Percentiles rank a stretch among this genome's conserved stretches.
These are phyloP conservation scores for Kodamaea suecica DNA, from an alignment of 1,139 yeast genomes.

Conservation along the genomic window DNA sequence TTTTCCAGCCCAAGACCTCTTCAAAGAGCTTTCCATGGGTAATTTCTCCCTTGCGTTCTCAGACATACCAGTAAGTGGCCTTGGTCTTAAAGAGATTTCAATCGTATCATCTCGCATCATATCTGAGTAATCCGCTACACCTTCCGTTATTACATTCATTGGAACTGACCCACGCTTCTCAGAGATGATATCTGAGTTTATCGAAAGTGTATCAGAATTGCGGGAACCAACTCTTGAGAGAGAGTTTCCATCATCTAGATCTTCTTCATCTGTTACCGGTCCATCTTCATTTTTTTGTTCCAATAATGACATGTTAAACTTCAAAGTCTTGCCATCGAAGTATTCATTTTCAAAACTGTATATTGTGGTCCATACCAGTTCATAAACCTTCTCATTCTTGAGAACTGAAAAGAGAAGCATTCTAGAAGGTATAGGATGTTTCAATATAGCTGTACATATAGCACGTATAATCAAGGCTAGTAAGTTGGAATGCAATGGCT, in stretches of 20 bases:
- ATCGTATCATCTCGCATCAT: constrained; percentile 24
- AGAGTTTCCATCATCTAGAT: constrained; percentile 7
- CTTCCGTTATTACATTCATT: constrained; percentile 3
- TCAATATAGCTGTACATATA: constrained; percentile 48
- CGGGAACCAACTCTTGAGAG: constrained; percentile 3
- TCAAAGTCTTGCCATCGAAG: constrained; percentile 22
- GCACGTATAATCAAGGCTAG: constrained; percentile 58
- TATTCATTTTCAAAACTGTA: constrained; percentile 28
- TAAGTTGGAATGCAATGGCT: constrained; percentile 51
- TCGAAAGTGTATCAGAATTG: constrained; percentile 1
- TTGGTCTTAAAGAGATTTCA: not conserved
- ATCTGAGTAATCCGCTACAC: constrained; percentile 9
- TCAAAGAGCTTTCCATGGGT: constrained; percentile 48
- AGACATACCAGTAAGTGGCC: constrained; percentile 63
- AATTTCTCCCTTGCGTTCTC: constrained; percentile 56
- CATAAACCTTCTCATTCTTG: constrained; percentile 44
- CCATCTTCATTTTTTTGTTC: constrained; percentile 11
- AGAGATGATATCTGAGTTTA: not conserved
- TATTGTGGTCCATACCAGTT: constrained; percentile 32
- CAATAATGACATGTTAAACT: constrained; percentile 6
- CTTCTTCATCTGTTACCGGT: constrained; percentile 10
- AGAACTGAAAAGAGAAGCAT: constrained; percentile 52
- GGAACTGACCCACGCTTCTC: not conserved
- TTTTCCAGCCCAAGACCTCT: constrained; percentile 60
- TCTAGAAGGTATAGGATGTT: constrained; percentile 50